A percentile compares a stretch with the other conserved stretches of the same genome.
phyloP scores from a whole-genome alignment of 495 filamentous ascomycete genomes.

The Sordaria brevicollis region DNA sequence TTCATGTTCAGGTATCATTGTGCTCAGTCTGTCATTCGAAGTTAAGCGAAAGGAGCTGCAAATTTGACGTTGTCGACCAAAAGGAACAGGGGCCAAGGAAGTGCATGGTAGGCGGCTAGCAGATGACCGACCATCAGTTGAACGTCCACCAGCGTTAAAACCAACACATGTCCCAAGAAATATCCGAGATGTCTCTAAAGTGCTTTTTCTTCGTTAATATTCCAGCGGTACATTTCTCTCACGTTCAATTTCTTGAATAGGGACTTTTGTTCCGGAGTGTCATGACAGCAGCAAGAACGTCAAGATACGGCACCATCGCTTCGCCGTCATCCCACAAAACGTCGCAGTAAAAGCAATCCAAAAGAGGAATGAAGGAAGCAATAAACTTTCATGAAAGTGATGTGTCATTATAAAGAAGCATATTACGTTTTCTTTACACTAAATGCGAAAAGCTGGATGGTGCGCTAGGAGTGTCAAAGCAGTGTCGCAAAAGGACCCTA shows the following conservation, averaged over 20 bases:
- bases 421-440: neutral
- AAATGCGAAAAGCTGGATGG: neutral
- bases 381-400: neutral
- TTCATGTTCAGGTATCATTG: no score
- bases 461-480: neutral
- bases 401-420: neutral
- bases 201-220: no score
- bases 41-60: neutral
- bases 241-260: no score
- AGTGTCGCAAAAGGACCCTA: neutral
- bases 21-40: neutral
- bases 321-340: neutral
- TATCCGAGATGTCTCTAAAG: no score
- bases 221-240: no score
- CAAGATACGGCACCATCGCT: neutral
- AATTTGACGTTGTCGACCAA: no score
- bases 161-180: no score
- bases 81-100: neutral
- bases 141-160: neutral
- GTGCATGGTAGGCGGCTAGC: neutral
- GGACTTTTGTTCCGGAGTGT: neutral
- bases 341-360: neutral
- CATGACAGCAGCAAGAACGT: neutral
- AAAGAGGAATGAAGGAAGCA: neutral
- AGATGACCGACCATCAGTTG: neutral